Base-by-base conservation (phyloP, 768 basidiomycete species). In the Porpolomopsis calyptriformis region DNA sequence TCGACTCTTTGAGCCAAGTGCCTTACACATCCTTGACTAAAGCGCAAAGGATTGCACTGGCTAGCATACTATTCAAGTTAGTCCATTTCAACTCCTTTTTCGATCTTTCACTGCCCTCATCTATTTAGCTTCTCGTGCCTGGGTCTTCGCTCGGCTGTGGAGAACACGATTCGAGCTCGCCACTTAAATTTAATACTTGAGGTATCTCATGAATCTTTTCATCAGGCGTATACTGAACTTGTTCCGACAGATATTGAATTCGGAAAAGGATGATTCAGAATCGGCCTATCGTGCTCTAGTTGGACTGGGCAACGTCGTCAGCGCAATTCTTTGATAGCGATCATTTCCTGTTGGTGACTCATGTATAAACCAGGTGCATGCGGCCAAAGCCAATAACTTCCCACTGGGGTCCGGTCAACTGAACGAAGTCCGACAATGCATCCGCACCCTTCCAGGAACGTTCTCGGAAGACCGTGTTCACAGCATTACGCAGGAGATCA, bases 41-140 rank as follows among this genome's bases (percentile, higher is more conserved):
- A 62, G 65, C 70, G 3, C 84, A 84, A 40, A 76, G 86, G 24
- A 70, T 89, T 3, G 85, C 89, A 0, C 57, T 92, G 39, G 80
- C 85, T 3, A 93, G 92, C 0, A 65, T 92, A 27, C 62, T 87
- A 25, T 81, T 97, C 66, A 98, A 98, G 94, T 98, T 53, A 55
- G 85, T 71, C 25, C 19, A n/a, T 14, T 10, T 26, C 47, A 16
- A 29, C 25, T 27, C 22, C 26, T 43, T 2, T 45, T 19, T 22
- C 8, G 3, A 40, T 41, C 22, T 34, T n/a, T 49, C 11, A 40
- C 43, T 25, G 35, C 22, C 49, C 22, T 24, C 22, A 47, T 49
- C 45, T 55, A 14, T 43, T 47, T 38, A 87, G 85, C 57, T 63
- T 82, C 47, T 87, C 85, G 2, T 85, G 82, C 53, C 58, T 79